Evolutionary conservation across 2,329 filamentous ascomycete genomes (phyloP), one percentile per base, ranked within the genome.

Genomic region (Thielaviopsis punctulata): DNA sequence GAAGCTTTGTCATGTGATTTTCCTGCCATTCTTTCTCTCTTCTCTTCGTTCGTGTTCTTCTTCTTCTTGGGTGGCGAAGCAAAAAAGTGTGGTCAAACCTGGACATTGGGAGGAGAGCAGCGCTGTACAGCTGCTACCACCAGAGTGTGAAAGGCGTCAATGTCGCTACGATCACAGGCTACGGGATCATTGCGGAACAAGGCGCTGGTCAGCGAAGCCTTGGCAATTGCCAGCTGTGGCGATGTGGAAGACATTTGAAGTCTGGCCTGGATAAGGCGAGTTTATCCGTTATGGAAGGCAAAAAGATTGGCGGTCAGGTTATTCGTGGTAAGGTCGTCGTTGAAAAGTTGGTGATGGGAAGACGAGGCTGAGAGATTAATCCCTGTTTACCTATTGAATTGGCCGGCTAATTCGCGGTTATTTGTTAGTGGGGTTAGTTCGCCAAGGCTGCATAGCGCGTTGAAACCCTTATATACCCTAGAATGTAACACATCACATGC

Each of bases 61-160:
- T 56, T 12, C 25, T n/a, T 52, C 54, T 52, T 39, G 51, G 56
- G 54, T 43, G 49, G 48, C 52, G 53, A 56, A 48, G 49, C 51
- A 55, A 57, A 56, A 52, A 62, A 63, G 60, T 64, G 60, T 56
- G 66, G 63, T 73, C 82, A 87, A 86, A 92, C 86, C 86, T 92
- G 86, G 73, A 92, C 82, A 72, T 90, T 88, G 72, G 73, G 69
- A 62, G 80, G 75, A 62, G 84, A 85, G 76, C 86, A 90, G 70
- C 79, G 76, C 67, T 73, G 68, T 62, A 86, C 68, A 60, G 76
- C 75, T 63, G 73, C 69, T 64, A 80, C 75, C 61, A 92, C 72
- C 55, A 79, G 70, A 57, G 69, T 64, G 65, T 87, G 77, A 65
- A 90, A 84, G 54, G 73, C 66, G 59, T 82, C 74, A 64, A 90